Evolutionary conservation across 2,329 filamentous ascomycete genomes (phyloP).

Genomic region (Fusarium torreyae): DNA sequence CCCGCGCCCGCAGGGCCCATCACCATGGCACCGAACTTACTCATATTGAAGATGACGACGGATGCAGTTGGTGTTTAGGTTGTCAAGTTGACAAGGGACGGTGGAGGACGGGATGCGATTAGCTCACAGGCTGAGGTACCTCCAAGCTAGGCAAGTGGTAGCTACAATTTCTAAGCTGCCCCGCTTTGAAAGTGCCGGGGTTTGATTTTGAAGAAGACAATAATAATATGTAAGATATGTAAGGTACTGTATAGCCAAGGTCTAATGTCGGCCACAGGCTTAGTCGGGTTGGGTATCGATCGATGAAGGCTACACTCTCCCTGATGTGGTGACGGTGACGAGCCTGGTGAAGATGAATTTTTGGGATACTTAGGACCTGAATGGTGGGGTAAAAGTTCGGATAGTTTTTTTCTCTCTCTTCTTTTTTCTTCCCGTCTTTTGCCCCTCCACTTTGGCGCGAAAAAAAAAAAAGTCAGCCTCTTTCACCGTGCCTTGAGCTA

Average conservation of each 20-base stretch:
- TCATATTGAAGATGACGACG: conserved; percentile 70
- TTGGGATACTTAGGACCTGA: conserved; percentile 33
- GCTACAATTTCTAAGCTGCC: conserved; percentile 33
- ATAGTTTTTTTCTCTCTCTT: conserved; percentile 5
- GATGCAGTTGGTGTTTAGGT: conserved; percentile 31
- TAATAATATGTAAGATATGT: neutral
- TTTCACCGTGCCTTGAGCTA: neutral
- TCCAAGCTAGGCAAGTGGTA: conserved; percentile 21
- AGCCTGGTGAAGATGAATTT: conserved; percentile 35
- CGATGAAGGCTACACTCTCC: conserved; percentile 14
- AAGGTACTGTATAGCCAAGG: conserved; percentile 7
- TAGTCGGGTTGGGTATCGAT: conserved; percentile 16
- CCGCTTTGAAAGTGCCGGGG: conserved; percentile 27
- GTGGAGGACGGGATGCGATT: conserved; percentile 16
- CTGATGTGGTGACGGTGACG: conserved; percentile 32
- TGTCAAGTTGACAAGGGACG: conserved; percentile 19
- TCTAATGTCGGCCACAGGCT: neutral
- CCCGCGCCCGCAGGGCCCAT: conserved; percentile 97
- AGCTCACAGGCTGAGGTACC: conserved; percentile 23
- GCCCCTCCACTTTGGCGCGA: conserved; percentile 10
- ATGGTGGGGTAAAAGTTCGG: conserved; percentile 44
- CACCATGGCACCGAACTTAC: conserved; percentile 93
- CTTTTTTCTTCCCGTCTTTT: conserved; percentile 16
- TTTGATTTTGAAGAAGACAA: neutral
- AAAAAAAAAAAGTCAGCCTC: conserved; percentile 13